Evolutionary conservation across 148 eudicot species (phyloP).

Genomic region (Dianthus caryophyllus): DNA sequence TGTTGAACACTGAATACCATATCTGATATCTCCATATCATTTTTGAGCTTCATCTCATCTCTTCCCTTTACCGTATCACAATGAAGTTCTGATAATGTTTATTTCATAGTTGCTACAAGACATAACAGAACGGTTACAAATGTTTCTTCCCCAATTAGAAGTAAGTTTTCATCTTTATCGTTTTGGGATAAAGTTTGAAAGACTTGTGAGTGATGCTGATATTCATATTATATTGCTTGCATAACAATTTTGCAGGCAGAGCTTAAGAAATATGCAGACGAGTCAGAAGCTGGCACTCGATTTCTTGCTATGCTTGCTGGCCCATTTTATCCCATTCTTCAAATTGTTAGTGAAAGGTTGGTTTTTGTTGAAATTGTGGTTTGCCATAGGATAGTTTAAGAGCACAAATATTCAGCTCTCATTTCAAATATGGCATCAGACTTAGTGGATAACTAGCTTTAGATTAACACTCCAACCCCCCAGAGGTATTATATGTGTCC

Average conservation of each 20-base stretch:
- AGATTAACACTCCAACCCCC: neutral
- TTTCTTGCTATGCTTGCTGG: constrained; percentile 86
- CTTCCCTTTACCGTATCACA: constrained; percentile 4
- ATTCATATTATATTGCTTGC: constrained; percentile 16
- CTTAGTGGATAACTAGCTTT: neutral
- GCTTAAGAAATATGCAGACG: constrained; percentile 60
- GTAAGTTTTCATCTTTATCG: constrained; percentile 29
- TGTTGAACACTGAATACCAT: neutral
- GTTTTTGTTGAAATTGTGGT: neutral
- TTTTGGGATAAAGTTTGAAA: constrained; percentile 1
- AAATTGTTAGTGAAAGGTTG: constrained; percentile 59
- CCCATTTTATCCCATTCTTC: constrained; percentile 73
- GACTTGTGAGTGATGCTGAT: neutral
- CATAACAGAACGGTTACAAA: constrained; percentile 52
- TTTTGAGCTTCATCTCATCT: constrained; percentile 18
- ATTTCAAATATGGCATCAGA: too few species aligned
- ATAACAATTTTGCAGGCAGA: constrained; percentile 49
- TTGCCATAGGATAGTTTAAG: too few species aligned
- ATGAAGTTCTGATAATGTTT: constrained; percentile 35
- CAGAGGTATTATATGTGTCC: neutral
- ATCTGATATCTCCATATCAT: constrained; percentile 16
- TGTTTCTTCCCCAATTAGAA: constrained; percentile 79
- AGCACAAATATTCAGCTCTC: too few species aligned
- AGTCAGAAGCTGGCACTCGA: constrained; percentile 47
- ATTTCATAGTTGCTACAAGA: constrained; percentile 78